Evolutionary conservation across 176 grass and related monocot species (phyloP), one percentile per base, ranked within the genome.

Genomic region (Avena insularis): DNA sequence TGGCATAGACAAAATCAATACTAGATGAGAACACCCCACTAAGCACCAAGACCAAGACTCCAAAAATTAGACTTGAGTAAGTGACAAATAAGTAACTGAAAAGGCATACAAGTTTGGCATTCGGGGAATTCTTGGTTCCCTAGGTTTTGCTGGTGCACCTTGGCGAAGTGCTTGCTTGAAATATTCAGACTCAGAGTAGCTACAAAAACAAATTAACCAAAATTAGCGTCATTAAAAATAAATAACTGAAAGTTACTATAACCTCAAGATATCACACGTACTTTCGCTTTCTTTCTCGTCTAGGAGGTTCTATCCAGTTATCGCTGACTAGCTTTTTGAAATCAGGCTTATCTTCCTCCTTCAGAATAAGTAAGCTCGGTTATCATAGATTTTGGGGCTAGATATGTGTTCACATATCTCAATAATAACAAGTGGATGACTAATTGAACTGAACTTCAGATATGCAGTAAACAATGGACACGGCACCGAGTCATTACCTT

Each of bases 111-210:
- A 84, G 79, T 93, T 89, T 43, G 93, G 93, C 93, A 95, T 93
- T 51, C 93, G 86, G 54, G 91, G 86, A 84, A 95, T 93, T 82
- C 93, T 87, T 70, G 93, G 93, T 61, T 95, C 93, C 79, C 81
- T 95, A 60, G 91, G 89, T 91, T 90, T 95, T 57, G 91, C 84
- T 54, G 93, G 75, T 74, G 71, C 86, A 71, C 93, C 93, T 86
- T 95, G 93, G 29, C 93, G 93, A 53, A 95, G 71, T 87, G 93
- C 88, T 93, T 95, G 93, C 89, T 95, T 95, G 67, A 92, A 95
- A 75, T 95, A 95, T 91, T 95, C 93, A 54, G 91, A 88, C 45
- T 95, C 93, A 0, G 93, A 95, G 56, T 95, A 95, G 73, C 93
- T 95, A 81, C 82, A 91, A 61, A 69, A 90, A 40, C 9, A 89